A percentile compares a stretch with the other conserved stretches of the same genome.
Evolutionary conservation across 1,139 yeast species (phyloP).

Genomic region (Lodderomyces theae): DNA sequence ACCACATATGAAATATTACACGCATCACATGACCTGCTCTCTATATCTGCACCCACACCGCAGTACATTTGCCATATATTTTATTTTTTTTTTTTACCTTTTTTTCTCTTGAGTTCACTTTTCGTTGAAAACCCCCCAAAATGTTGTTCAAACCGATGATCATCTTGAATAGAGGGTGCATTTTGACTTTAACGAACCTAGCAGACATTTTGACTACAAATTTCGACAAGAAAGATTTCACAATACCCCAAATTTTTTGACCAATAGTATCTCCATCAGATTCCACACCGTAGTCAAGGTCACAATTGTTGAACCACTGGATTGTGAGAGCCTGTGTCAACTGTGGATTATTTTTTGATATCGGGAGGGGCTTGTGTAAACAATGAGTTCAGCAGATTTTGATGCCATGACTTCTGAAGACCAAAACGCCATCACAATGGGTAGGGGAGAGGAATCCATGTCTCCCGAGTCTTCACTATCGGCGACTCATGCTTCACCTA

Average conservation of each 20-base stretch:
- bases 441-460: neutral
- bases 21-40: neutral
- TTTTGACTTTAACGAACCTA: no score
- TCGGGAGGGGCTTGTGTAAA: neutral
- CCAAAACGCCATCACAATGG: neutral
- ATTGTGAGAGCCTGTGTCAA: no score
- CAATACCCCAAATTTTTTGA: neutral
- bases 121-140: neutral
- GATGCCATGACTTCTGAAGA: neutral
- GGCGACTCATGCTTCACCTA: constrained; percentile 6
- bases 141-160: constrained; percentile 3
- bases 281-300: no score
- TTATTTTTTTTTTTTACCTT: no score
- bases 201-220: no score
- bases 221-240: no score
- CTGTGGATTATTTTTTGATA: neutral
- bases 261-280: no score
- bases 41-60: neutral
- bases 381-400: neutral
- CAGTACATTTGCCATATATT: neutral
- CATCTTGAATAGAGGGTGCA: no score
- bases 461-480: constrained; percentile 1
- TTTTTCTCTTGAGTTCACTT: no score
- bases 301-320: no score
- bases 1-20: neutral